A percentile compares a stretch with the other conserved stretches of the same genome.
phyloP scores from a whole-genome alignment of 257 asterid genomes.

The Solanum neorickii region DNA sequence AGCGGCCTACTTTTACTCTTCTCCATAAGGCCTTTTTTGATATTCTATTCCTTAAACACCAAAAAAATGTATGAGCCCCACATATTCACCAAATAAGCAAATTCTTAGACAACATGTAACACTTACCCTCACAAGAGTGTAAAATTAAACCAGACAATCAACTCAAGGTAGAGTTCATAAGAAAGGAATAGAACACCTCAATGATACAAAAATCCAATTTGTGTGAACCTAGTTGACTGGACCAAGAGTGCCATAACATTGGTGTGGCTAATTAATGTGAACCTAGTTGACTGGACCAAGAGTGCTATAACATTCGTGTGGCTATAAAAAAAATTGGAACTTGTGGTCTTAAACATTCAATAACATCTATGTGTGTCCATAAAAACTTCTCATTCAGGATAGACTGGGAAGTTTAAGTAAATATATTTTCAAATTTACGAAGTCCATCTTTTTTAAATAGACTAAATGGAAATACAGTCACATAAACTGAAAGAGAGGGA shows the following conservation, averaged over 20 bases:
- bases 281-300: background rate
- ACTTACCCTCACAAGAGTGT: background rate
- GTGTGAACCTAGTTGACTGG: background rate
- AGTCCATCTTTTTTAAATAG: background rate
- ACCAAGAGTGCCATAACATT: background rate
- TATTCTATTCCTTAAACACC: background rate
- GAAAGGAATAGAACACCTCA: background rate
- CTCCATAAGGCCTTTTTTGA: background rate
- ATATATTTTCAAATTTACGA: background rate
- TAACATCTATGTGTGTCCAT: background rate
- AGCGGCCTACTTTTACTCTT: background rate
- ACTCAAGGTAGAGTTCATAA: background rate
- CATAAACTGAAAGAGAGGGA: background rate
- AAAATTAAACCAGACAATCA: background rate
- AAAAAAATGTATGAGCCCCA: background rate
- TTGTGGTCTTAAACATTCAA: background rate
- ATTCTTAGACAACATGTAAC: background rate
- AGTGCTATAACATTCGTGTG: background rate
- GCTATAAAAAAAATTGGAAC: background rate
- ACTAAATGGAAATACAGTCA: background rate
- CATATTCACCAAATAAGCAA: background rate
- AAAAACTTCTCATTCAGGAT: background rate
- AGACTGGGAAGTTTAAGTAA: background rate
- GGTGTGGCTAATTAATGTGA: background rate
- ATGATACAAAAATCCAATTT: background rate